Evolutionary conservation across 129 eudicot species (phyloP).

Genomic region (Centella asiatica): DNA sequence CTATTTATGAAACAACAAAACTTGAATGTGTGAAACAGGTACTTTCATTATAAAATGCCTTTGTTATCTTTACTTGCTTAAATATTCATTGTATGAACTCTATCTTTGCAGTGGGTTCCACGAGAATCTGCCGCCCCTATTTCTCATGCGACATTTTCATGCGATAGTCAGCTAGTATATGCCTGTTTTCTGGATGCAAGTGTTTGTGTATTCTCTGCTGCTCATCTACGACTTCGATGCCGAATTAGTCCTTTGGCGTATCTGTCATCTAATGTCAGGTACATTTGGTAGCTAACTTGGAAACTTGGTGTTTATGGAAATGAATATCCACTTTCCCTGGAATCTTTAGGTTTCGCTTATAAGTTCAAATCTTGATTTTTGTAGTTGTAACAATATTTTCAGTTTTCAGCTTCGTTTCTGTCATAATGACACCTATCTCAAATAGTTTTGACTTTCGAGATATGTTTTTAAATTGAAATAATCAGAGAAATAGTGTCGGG

Average conservation of each 20-base stretch:
- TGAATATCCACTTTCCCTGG: neutral
- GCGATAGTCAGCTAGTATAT: constrained; percentile 82
- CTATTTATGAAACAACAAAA: constrained; percentile 77
- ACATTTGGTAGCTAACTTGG: neutral
- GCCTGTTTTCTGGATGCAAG: constrained; percentile 80
- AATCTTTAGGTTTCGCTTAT: too few relatives aligned
- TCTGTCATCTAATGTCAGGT: constrained; percentile 53
- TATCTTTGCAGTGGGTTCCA: constrained; percentile 52
- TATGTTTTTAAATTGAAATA: neutral
- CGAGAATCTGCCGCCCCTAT: constrained; percentile 75
- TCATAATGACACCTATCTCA: neutral
- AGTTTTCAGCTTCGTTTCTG: neutral
- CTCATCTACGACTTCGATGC: constrained; percentile 61
- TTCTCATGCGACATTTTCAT: constrained; percentile 77
- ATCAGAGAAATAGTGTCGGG: neutral
- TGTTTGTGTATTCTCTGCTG: constrained; percentile 61
- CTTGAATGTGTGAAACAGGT: constrained; percentile 85
- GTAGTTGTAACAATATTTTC: neutral
- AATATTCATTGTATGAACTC: neutral
- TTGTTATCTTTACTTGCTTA: neutral
- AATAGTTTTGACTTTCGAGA: neutral
- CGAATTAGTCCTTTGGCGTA: constrained; percentile 66
- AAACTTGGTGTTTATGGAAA: neutral
- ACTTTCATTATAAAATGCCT: neutral
- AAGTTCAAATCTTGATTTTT: neutral